phyloP scores from a whole-genome alignment of 2,329 filamentous ascomycete genomes.

The Nemania sp. region DNA sequence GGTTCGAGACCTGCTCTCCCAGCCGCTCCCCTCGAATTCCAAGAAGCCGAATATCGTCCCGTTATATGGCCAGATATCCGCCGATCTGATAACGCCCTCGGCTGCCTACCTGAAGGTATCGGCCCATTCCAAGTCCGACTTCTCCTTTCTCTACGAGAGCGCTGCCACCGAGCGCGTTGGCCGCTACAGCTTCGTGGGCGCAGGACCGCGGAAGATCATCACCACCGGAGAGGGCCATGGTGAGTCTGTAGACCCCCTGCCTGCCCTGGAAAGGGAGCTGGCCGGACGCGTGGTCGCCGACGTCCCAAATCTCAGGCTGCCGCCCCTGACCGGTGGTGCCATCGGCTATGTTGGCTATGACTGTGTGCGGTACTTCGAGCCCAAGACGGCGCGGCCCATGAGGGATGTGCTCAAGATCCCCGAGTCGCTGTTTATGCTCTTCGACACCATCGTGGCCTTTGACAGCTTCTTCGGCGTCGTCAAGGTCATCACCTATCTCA shows the following conservation, averaged over 20 bases:
- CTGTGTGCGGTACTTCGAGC: slow-evolving; percentile 97
- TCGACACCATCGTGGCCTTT: slow-evolving; percentile 90
- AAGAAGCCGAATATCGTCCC: slow-evolving; percentile 74
- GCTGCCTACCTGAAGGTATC: slow-evolving; percentile 92
- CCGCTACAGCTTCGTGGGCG: slow-evolving; percentile 93
- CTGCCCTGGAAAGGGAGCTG: slow-evolving; percentile 79
- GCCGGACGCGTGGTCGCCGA: slow-evolving; percentile 77
- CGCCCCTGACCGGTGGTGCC: slow-evolving; percentile 86
- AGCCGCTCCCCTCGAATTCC: slow-evolving; percentile 39
- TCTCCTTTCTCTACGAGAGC: slow-evolving; percentile 95
- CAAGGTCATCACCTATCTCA: slow-evolving; percentile 91
- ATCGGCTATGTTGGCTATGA: slow-evolving; percentile 98
- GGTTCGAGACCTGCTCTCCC: slow-evolving; percentile 49
- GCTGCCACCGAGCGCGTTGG: slow-evolving; percentile 93
- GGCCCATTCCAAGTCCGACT: slow-evolving; percentile 72
- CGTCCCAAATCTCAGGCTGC: slow-evolving; percentile 80
- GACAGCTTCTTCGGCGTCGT: slow-evolving; percentile 93
- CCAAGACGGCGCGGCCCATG: slow-evolving; percentile 87
- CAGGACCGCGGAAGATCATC: slow-evolving; percentile 77
- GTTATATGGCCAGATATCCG: slow-evolving; percentile 81
- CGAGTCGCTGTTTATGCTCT: slow-evolving; percentile 96
- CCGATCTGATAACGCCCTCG: slow-evolving; percentile 93
- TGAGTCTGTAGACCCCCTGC: slow-evolving; percentile 80
- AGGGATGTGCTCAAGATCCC: slow-evolving; percentile 88
- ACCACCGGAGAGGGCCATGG: slow-evolving; percentile 89